Conservation (phyloP, 2,329 filamentous ascomycete genomes). For the Exserohilum rostratum region DNA sequence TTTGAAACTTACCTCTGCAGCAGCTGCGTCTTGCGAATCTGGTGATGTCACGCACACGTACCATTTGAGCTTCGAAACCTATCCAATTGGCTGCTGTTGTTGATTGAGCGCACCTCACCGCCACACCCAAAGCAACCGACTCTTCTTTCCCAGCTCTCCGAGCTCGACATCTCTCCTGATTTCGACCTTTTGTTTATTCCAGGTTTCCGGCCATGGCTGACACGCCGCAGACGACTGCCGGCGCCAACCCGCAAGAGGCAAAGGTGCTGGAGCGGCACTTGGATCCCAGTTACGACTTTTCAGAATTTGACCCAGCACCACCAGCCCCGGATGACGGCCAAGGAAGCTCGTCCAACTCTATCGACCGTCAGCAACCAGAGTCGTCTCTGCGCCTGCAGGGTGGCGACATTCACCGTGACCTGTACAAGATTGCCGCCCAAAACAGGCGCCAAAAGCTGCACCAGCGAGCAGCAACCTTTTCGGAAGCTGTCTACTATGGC, state of each 20-base stretch:
- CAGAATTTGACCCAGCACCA: constrained; percentile 50
- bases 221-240: constrained; percentile 34
- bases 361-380: constrained; percentile 48
- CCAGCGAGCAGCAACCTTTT: constrained; percentile 71
- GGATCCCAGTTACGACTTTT: constrained; percentile 48
- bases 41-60: constrained; percentile 42
- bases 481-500: constrained; percentile 53
- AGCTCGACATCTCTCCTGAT: neutral
- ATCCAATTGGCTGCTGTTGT: constrained; percentile 28
- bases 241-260: constrained; percentile 39
- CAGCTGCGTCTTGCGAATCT: constrained; percentile 6
- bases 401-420: constrained; percentile 78
- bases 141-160: constrained; percentile 1
- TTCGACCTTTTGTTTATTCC: neutral
- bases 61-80: constrained; percentile 33
- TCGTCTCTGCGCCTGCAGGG: constrained; percentile 76
- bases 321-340: constrained; percentile 30
- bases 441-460: constrained; percentile 52
- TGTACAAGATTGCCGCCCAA: constrained; percentile 74
- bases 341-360: constrained; percentile 32
- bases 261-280: constrained; percentile 51
- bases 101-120: constrained; percentile 24
- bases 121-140: constrained; percentile 15
- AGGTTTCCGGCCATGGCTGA: constrained; percentile 32
- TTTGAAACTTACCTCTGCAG: constrained; percentile 7